Percentiles rank a stretch among this genome's conserved stretches.
phyloP scores from a whole-genome alignment of 2,329 filamentous ascomycete genomes.

The Penicillium sp. region DNA sequence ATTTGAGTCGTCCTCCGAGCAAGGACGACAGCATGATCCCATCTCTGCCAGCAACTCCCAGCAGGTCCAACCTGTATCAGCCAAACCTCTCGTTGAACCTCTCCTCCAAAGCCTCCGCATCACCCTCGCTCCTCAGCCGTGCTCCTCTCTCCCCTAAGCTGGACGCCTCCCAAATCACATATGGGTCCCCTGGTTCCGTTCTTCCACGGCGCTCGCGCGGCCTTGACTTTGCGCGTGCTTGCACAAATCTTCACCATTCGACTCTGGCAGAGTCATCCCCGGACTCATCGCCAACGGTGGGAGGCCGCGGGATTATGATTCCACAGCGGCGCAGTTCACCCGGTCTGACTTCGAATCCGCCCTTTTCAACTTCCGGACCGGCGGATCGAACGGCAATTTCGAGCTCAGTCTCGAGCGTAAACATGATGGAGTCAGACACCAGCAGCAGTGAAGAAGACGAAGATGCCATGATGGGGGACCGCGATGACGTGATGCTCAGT shows the following conservation, averaged over 20 bases:
- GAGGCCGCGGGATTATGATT: constrained; percentile 65
- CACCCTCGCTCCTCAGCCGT: constrained; percentile 58
- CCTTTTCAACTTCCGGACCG: constrained; percentile 71
- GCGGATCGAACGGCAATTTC: constrained; percentile 73
- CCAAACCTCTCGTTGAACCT: constrained; percentile 72
- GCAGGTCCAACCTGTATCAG: constrained; percentile 63
- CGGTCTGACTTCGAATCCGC: constrained; percentile 57
- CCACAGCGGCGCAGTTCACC: constrained; percentile 63
- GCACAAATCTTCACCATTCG: constrained; percentile 92
- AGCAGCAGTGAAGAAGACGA: constrained; percentile 68
- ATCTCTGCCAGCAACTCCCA: constrained; percentile 68
- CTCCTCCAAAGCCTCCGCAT: constrained; percentile 54
- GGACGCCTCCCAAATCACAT: constrained; percentile 74
- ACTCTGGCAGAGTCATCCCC: constrained; percentile 88
- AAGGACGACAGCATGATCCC: constrained; percentile 68
- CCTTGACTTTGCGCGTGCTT: constrained; percentile 88
- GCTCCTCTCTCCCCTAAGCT: constrained; percentile 80
- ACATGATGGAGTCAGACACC: constrained; percentile 76
- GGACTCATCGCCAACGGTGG: constrained; percentile 85
- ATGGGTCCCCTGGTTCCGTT: constrained; percentile 83
- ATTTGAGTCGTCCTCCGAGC: constrained; percentile 55
- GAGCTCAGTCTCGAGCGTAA: constrained; percentile 78
- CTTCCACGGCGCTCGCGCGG: constrained; percentile 86
- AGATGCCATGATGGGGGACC: constrained; percentile 65
- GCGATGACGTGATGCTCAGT: constrained; percentile 71